Evolutionary conservation across 2,329 filamentous ascomycete genomes (phyloP), one percentile per base, ranked within the genome.

Genomic region (Ceratocystis albifundus): DNA sequence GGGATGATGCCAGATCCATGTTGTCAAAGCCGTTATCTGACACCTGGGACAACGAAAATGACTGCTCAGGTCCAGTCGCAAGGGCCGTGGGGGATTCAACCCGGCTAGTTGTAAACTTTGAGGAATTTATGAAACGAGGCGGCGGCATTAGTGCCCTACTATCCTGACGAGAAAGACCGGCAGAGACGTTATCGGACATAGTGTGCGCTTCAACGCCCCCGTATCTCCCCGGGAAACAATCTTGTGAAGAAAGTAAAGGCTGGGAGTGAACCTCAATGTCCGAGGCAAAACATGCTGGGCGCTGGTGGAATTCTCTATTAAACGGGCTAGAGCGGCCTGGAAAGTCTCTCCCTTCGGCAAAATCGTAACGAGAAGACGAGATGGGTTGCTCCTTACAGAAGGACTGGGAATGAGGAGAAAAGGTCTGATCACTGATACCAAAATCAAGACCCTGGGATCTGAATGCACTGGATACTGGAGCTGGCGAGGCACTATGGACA

Each of bases 401-500:
- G 22, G 25, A 6, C 36, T 65, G 41, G n/a, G 53, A 36, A 59
- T 17, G 28, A 20, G 59, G 46, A 15, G 62, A 64, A 53, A 64
- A 64, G 10, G 32, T 4, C 20, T 30, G 36, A 0, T 64, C 62
- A 28, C n/a, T 41, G 10, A 64, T 36, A 50, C 45, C 32, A 48
- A 57, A 50, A 12, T 63, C 61, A 20, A 57, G 48, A 22, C 48
- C 48, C 15, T 53, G 65, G 7, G 59, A 59, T 20, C 65, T 36
- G 15, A 66, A 63, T 45, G 20, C 41, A n/a, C 50, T 66, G 10
- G 64, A 30, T 20, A 50, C 28, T 32, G 64, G 64, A 8, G 55
- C 53, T 32, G 67, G 67, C n/a, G 67, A 68, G 7, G 64, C 67
- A 22, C 64, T 68, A 44, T 68, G 64, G 20, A 50, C 50, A 25